A percentile compares a stretch with the other conserved stretches of the same genome.
phyloP scores from a whole-genome alignment of 768 basidiomycete species.

The Xerocomus spinulosus region DNA sequence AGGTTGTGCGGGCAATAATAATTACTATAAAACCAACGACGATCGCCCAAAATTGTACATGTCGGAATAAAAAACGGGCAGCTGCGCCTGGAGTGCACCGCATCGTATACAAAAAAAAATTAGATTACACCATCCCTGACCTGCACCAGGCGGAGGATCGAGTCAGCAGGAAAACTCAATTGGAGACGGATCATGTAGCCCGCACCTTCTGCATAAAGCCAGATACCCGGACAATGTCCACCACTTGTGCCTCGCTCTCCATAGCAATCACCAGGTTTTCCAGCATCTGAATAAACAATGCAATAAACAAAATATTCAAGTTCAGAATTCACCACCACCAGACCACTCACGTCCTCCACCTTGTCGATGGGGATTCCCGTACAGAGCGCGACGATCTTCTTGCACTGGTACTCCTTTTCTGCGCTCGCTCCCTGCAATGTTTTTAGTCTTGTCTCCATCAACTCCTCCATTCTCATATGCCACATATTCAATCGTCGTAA shows the following conservation, averaged over 20 bases:
- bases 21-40: slow-evolving; percentile 25
- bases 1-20: slow-evolving; percentile 12
- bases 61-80: slow-evolving; percentile 18
- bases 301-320: slow-evolving; percentile 25
- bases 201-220: slow-evolving; percentile 87
- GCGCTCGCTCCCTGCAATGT: slow-evolving; percentile 73
- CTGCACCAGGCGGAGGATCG: slow-evolving; percentile 19
- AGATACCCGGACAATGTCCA: slow-evolving; percentile 81
- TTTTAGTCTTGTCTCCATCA: slow-evolving; percentile 67
- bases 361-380: slow-evolving; percentile 82
- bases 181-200: slow-evolving; percentile 16
- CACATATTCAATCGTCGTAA: slow-evolving; percentile 77
- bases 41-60: slow-evolving; percentile 32
- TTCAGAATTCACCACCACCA: slow-evolving; percentile 12
- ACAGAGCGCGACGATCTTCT: slow-evolving; percentile 86
- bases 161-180: slow-evolving; percentile 17
- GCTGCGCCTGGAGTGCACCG: neutral
- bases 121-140: slow-evolving; percentile 41
- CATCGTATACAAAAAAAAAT: slow-evolving; percentile 23
- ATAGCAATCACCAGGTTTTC: slow-evolving; percentile 82
- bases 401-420: slow-evolving; percentile 88
- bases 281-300: slow-evolving; percentile 54
- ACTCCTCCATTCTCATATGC: slow-evolving; percentile 73
- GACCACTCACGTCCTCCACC: slow-evolving; percentile 78
- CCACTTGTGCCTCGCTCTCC: slow-evolving; percentile 78